Evolutionary conservation across 1,139 yeast genomes (phyloP), one percentile per base, ranked within the genome.

Genomic region (Ashbya aceris): DNA sequence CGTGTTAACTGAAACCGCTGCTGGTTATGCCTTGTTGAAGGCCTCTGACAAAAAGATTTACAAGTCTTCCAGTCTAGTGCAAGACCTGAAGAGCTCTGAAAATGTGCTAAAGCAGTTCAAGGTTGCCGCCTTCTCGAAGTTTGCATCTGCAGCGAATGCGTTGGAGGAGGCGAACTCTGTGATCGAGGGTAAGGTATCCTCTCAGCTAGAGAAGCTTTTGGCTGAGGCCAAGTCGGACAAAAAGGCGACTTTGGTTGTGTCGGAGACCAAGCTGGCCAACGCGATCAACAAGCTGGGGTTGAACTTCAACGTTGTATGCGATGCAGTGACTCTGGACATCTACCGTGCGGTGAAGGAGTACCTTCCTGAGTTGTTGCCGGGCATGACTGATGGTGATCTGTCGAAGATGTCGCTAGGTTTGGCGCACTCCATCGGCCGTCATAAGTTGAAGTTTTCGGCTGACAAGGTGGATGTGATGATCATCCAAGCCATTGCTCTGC

Each of bases 391-490:
- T 56, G 68, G 76, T 52, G 89, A 87, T 55, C 69, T 91, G 57
- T 80, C 84, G 51, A 93, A 93, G 62, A 91, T 91, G 97, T 83
- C 96, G 13, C 75, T 89, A 52, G 96, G 96, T 74, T 79, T 91
- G 64, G 95, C 96, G 40, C 97, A 93, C 69, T 89, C 98, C 43
- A 80, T 87, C 57, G 96, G 96, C 61, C 89, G 98, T 71, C 94
- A 89, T 68, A 93, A 91, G 73, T 80, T 91, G 65, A 91, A 93
- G 71, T 91, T 91, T 63, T 83, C 94, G 47, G 96, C 97, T 50
- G 97, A 91, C 66, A 91, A 91, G 71, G 96, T 87, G 47, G 98
- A 91, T 69, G 91, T 94, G 56, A 89, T 89, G 96, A 87, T 91
- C 65, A 94, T 91, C 51, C 98, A 93, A 73, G 98, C 98, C 45